These are phyloP conservation scores for Lablab purpureus DNA, from an alignment of 306 rosid species.

Conservation along the genomic window DNA sequence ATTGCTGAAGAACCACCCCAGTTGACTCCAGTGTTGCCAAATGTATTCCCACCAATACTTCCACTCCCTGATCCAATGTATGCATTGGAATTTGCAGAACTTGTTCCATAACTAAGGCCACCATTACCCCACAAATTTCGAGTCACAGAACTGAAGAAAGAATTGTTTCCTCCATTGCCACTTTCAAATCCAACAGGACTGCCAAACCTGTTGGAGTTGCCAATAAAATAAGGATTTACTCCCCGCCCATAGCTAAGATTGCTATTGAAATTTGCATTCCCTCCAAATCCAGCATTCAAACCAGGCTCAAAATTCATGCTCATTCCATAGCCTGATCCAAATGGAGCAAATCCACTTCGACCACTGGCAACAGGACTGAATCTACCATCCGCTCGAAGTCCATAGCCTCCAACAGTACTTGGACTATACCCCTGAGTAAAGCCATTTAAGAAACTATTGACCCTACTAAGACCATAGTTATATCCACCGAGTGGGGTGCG, in stretches of 20 bases:
- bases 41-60: conserved; percentile 68
- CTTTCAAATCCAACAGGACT: conserved; percentile 71
- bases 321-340: conserved; percentile 88
- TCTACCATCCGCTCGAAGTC: conserved; percentile 80
- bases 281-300: conserved; percentile 79
- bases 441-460: conserved; percentile 82
- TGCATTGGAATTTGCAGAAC: conserved; percentile 71
- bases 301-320: conserved; percentile 84
- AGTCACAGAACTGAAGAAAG: conserved; percentile 80
- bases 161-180: conserved; percentile 76
- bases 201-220: conserved; percentile 75
- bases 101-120: conserved; percentile 71
- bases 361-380: conserved; percentile 87
- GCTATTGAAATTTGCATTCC: conserved; percentile 72
- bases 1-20: conserved; percentile 74
- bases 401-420: conserved; percentile 79
- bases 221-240: conserved; percentile 73
- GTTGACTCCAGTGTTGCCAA: conserved; percentile 81
- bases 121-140: conserved; percentile 94
- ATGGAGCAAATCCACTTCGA: conserved; percentile 84
- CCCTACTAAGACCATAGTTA: conserved; percentile 80
- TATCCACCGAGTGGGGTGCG: conserved; percentile 86
- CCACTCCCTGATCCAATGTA: conserved; percentile 85
- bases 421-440: conserved; percentile 86
- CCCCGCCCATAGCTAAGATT: conserved; percentile 85